Evolutionary conservation across 2,329 filamentous ascomycete species (phyloP), one percentile per base, ranked within the genome.

Genomic region (Colletotrichum lupini): DNA sequence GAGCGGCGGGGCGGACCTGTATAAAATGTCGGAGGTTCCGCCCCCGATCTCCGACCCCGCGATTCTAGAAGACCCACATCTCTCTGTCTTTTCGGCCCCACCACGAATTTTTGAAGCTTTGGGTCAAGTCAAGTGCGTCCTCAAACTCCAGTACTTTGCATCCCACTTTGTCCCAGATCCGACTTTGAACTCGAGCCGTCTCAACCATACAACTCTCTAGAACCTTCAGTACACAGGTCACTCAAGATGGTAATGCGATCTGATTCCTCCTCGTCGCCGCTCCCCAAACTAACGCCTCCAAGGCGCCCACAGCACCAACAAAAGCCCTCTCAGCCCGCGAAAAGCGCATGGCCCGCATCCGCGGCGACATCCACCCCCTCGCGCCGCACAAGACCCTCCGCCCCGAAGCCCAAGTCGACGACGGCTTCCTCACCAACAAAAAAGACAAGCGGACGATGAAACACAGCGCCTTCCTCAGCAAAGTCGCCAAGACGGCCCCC

Each of bases 371-470:
- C 77, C 85, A 88, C 79, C 86, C 86, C 12, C 84, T 88, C 74
- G 81, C 87, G 26, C 87, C 89, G 63, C 83, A 85, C 79, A 88
- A 87, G 78, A 84, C 86, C 14, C 87, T 88, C 80, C 88, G 87
- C 65, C 79, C 84, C 61, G 83, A 87, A 77, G 87, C 88, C 76
- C 80, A 84, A 60, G 86, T 88, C 16, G 82, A 85, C 58, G 88
- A 91, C 80, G 75, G 81, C 73, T 95, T 96, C 82, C 85, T 91
- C 74, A 89, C 91, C 67, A 91, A 88, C 75, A 98, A 98, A 83
- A 92, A 90, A 80, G 94, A 97, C 85, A 97, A 96, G 85, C 93
- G 92, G 28, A 85, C 88, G 42, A 94, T 97, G 78, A 95, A 95
- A 80, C 94, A 94, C 86, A 93, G 93, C 0, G 85, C 92, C 16